phyloP scores from a whole-genome alignment of 805 yeast genomes.

The Kregervanrija delftensis region DNA sequence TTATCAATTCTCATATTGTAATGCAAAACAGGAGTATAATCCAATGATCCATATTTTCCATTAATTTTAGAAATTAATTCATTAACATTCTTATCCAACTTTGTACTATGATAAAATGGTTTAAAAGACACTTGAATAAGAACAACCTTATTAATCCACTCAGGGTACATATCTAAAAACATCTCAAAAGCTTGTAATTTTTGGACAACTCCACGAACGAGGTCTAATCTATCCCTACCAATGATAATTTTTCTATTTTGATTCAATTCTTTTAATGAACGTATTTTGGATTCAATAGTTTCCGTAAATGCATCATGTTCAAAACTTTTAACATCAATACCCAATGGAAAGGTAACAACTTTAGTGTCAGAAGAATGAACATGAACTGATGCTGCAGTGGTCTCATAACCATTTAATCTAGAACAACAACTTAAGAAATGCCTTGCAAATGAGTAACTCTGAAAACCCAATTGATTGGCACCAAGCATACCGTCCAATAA shows the following conservation, averaged over 20 bases:
- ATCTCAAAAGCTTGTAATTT: constrained; percentile 86
- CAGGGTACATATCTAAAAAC: constrained; percentile 85
- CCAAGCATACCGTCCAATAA: constrained; percentile 90
- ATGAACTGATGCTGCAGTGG: constrained; percentile 45
- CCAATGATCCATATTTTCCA: constrained; percentile 74
- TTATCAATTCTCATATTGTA: constrained; percentile 84
- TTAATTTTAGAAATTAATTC: constrained; percentile 81
- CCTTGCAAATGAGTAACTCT: constrained; percentile 76
- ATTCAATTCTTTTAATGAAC: constrained; percentile 57
- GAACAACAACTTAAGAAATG: constrained; percentile 91
- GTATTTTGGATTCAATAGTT: constrained; percentile 54
- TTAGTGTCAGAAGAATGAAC: constrained; percentile 75
- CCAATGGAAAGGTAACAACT: constrained; percentile 77
- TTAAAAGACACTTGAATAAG: constrained; percentile 90
- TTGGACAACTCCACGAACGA: constrained; percentile 90
- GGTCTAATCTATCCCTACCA: constrained; percentile 89
- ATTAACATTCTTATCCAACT: constrained; percentile 72
- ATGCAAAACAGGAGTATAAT: constrained; percentile 84
- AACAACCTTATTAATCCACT: constrained; percentile 77
- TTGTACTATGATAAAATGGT: constrained; percentile 50
- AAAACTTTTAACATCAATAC: constrained; percentile 71
- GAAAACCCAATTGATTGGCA: constrained; percentile 80
- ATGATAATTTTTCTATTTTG: constrained; percentile 70
- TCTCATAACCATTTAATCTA: constrained; percentile 78
- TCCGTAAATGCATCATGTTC: constrained; percentile 52